Evolutionary conservation across 2,329 filamentous ascomycete genomes (phyloP).

Genomic region (Capronia epimyces): DNA sequence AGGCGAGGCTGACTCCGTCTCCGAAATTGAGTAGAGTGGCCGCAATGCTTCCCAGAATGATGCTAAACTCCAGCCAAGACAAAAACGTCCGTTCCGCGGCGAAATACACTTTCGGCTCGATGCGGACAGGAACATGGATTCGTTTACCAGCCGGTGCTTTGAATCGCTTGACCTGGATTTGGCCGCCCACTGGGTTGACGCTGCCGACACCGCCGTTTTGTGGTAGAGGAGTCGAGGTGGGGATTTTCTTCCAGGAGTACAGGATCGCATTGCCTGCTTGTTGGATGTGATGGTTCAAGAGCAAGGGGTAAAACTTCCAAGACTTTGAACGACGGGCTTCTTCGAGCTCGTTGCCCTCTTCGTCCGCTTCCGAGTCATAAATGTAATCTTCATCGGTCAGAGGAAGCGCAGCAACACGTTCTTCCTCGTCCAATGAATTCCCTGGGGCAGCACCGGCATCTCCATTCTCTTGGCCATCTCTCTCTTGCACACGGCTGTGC

Average conservation of each 20-base stretch:
- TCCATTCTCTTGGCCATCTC: constrained; percentile 34
- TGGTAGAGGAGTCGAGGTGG: constrained; percentile 50
- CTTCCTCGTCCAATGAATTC: constrained; percentile 67
- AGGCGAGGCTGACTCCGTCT: constrained; percentile 57
- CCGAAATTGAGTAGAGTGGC: constrained; percentile 80
- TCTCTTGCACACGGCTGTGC: constrained; percentile 39
- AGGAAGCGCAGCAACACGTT: constrained; percentile 64
- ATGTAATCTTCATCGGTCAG: constrained; percentile 57
- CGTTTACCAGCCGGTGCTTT: constrained; percentile 54
- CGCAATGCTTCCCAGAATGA: constrained; percentile 84
- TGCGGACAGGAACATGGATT: constrained; percentile 91
- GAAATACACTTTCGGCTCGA: constrained; percentile 97
- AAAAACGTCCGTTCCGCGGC: constrained; percentile 94
- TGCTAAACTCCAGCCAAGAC: constrained; percentile 94
- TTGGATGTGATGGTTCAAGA: constrained; percentile 50
- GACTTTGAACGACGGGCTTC: constrained; percentile 72
- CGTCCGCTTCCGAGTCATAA: constrained; percentile 86
- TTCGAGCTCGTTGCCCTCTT: constrained; percentile 66
- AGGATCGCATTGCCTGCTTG: constrained; percentile 44
- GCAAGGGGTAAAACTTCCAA: constrained; percentile 58
- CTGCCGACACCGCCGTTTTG: constrained; percentile 34
- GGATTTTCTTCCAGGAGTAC: constrained; percentile 46
- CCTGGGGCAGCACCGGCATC: constrained; percentile 32
- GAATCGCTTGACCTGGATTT: constrained; percentile 49
- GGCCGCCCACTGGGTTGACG: constrained; percentile 37